phyloP scores from a whole-genome alignment of 1,284 basidiomycete species.

The Peniophora sp. region DNA sequence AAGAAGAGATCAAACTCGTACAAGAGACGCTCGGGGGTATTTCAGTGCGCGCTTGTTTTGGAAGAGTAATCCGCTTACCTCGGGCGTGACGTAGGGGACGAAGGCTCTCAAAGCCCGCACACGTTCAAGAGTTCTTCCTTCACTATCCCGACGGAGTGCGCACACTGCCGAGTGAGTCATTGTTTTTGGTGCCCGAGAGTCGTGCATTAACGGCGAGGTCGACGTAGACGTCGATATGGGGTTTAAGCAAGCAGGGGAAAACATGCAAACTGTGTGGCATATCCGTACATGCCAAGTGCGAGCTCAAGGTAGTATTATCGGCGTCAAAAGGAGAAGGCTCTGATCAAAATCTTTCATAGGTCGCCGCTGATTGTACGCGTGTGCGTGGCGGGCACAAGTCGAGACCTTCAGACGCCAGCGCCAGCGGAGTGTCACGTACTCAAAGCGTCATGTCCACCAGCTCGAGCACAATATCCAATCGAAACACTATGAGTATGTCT shows the following conservation, averaged over 20 bases:
- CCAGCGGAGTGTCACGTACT: constrained; percentile 8
- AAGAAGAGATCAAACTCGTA: constrained; percentile 14
- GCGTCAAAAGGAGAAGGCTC: neutral
- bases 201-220: neutral
- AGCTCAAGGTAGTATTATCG: constrained; percentile 57
- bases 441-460: constrained; percentile 11
- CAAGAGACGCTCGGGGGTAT: constrained; percentile 52
- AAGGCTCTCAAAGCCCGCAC: constrained; percentile 64
- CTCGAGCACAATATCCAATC: constrained; percentile 8
- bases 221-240: constrained; percentile 76
- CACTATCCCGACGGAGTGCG: constrained; percentile 75
- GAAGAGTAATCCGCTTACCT: neutral
- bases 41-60: constrained; percentile 12
- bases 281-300: constrained; percentile 79
- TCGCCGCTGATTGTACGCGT: constrained; percentile 64
- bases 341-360: constrained; percentile 28
- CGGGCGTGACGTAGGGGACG: constrained; percentile 45
- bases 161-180: constrained; percentile 63
- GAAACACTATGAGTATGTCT: neutral
- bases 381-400: constrained; percentile 11
- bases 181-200: constrained; percentile 1
- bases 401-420: constrained; percentile 7
- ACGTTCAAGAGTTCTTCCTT: constrained; percentile 78
- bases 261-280: constrained; percentile 73
- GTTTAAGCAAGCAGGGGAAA: constrained; percentile 77